A percentile compares a stretch with the other conserved stretches of the same genome.
Conservation (phyloP, 2,329 filamentous ascomycete genomes). For the Elsinoe perseae region DNA sequence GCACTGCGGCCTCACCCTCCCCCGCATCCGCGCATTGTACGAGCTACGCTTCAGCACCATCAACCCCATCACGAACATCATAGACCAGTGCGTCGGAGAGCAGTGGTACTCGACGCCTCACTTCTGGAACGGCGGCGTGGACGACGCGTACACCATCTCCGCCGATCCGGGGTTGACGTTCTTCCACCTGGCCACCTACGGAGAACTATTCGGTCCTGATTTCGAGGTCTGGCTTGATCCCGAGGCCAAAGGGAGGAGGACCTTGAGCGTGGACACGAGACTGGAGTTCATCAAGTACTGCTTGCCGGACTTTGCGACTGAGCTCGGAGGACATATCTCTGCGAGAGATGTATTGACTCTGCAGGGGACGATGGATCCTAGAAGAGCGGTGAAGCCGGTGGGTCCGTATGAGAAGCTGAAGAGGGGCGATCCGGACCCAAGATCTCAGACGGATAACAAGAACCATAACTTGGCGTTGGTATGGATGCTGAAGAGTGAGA, state of each 20-base stretch:
- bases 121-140: slow-evolving; percentile 30
- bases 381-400: slow-evolving; percentile 18
- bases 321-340: not conserved
- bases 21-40: slow-evolving; percentile 28
- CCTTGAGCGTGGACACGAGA: slow-evolving; percentile 22
- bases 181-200: slow-evolving; percentile 30
- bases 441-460: not conserved
- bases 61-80: slow-evolving; percentile 29
- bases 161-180: slow-evolving; percentile 23
- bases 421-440: not conserved
- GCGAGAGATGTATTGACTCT: not conserved
- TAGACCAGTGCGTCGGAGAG: slow-evolving; percentile 26
- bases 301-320: slow-evolving; percentile 23
- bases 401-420: slow-evolving; percentile 20
- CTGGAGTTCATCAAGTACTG: slow-evolving; percentile 30
- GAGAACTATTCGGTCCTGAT: slow-evolving; percentile 27
- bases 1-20: slow-evolving; percentile 28
- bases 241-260: not conserved
- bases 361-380: slow-evolving; percentile 18
- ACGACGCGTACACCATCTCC: slow-evolving; percentile 25
- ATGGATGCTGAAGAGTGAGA: slow-evolving; percentile 23
- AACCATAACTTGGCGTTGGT: slow-evolving; percentile 15
- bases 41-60: slow-evolving; percentile 26
- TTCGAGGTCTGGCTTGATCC: slow-evolving; percentile 23
- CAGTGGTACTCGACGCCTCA: slow-evolving; percentile 24